Evolutionary conservation across 2,329 filamentous ascomycete species (phyloP).

Genomic region (Penicillium griseofulvum): DNA sequence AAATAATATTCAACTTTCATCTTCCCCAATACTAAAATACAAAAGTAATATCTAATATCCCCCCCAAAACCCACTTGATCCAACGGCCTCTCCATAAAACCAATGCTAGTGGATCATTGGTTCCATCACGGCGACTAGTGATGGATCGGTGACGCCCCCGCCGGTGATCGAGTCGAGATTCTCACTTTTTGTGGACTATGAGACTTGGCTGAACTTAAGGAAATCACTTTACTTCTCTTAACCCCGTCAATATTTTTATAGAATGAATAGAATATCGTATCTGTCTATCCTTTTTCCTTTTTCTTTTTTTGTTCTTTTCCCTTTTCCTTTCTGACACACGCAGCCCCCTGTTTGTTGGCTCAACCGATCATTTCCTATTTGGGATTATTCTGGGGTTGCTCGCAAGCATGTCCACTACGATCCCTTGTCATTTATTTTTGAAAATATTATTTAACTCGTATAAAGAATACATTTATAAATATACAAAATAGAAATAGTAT

Average conservation of each 20-base stretch:
- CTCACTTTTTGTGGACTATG: constrained; percentile 7
- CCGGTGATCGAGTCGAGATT: constrained; percentile 26
- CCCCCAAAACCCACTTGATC: constrained; percentile 22
- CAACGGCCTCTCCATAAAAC: constrained; percentile 26
- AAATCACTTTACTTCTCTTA: neutral
- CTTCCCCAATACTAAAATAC: too few relatives aligned
- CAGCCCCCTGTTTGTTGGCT: constrained; percentile 11
- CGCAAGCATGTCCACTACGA: constrained; percentile 10
- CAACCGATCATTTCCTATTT: constrained; percentile 20
- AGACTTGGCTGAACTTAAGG: constrained; percentile 14
- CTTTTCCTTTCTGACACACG: neutral
- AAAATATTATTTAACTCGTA: too few relatives aligned
- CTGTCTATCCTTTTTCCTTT: neutral
- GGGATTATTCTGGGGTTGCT: constrained; percentile 20
- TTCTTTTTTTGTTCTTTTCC: neutral
- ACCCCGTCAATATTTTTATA: neutral
- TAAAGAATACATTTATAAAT: too few relatives aligned
- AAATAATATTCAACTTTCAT: too few relatives aligned
- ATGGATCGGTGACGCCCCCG: constrained; percentile 27
- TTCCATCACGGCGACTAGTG: constrained; percentile 21
- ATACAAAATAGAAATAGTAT: too few relatives aligned
- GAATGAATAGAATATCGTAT: too few relatives aligned
- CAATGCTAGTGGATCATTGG: constrained; percentile 21
- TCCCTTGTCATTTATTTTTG: constrained; percentile 2
- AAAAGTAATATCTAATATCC: too few relatives aligned